A percentile compares a stretch with the other conserved stretches of the same genome.
Conservation (phyloP, 169 alveolate species). For the Eimeria brunetti region DNA sequence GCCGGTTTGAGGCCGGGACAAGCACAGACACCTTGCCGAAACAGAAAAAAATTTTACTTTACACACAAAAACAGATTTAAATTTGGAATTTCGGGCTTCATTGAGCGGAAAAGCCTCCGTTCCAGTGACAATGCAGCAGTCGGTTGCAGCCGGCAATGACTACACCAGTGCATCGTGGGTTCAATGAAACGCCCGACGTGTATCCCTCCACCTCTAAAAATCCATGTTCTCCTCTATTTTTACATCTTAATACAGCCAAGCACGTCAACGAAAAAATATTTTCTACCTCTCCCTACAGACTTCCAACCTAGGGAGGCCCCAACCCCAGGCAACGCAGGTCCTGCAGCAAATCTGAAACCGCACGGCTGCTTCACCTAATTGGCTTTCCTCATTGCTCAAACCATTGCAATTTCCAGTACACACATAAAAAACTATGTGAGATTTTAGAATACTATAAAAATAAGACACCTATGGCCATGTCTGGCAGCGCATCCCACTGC, state of each 20-base stretch:
- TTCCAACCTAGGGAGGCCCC: background rate
- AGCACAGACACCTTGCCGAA: background rate
- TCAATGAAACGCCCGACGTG: background rate
- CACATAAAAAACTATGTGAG: background rate
- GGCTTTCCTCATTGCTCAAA: background rate
- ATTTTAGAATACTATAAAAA: background rate
- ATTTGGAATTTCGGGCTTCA: background rate
- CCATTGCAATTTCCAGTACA: background rate
- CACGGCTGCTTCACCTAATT: background rate
- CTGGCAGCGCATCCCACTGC: background rate
- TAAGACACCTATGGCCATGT: background rate
- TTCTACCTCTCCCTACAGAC: background rate
- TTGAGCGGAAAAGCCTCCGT: background rate
- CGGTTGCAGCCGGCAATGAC: slow-evolving; percentile 11
- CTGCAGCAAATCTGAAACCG: background rate
- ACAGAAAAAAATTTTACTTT: background rate
- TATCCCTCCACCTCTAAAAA: background rate
- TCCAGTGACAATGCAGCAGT: slow-evolving; percentile 8
- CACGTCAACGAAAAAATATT: background rate
- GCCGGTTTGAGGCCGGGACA: background rate
- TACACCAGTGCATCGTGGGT: background rate
- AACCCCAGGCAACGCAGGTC: background rate
- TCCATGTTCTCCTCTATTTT: background rate
- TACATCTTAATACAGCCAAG: background rate
- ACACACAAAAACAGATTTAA: background rate